Conservation (phyloP, 345 rosid genomes). For the Nasturtium officinale region DNA sequence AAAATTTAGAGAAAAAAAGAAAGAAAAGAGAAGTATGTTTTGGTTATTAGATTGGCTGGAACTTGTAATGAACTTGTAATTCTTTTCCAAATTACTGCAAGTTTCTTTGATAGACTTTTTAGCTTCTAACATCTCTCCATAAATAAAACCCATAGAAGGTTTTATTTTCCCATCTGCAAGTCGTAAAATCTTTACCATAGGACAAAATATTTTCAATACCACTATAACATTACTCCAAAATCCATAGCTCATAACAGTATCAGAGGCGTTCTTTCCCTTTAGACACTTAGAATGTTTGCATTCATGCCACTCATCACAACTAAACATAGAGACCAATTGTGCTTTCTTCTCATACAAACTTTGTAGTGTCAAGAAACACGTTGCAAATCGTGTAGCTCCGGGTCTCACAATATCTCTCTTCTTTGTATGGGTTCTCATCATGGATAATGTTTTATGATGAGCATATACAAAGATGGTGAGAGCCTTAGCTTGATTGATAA, state of each 20-base stretch:
- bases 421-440: slow-evolving; percentile 11
- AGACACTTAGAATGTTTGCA: neutral
- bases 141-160: neutral
- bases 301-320: neutral
- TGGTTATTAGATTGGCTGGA: too few species aligned
- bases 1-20: too few species aligned
- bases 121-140: neutral
- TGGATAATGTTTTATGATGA: neutral
- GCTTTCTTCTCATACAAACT: neutral
- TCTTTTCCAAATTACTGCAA: neutral
- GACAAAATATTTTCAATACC: neutral
- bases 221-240: slow-evolving; percentile 1
- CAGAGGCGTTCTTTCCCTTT: neutral
- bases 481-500: neutral
- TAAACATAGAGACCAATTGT: slow-evolving; percentile 4
- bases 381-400: neutral
- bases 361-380: slow-evolving; percentile 10
- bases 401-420: neutral
- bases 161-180: neutral
- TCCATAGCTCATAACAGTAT: neutral
- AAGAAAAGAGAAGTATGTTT: too few species aligned
- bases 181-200: neutral
- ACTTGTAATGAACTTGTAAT: too few species aligned
- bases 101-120: neutral
- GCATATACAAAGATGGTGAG: slow-evolving; percentile 3